Conservation (phyloP, 225 moss, liverwort and hornwort genomes). For the Physcomitrium patens region DNA sequence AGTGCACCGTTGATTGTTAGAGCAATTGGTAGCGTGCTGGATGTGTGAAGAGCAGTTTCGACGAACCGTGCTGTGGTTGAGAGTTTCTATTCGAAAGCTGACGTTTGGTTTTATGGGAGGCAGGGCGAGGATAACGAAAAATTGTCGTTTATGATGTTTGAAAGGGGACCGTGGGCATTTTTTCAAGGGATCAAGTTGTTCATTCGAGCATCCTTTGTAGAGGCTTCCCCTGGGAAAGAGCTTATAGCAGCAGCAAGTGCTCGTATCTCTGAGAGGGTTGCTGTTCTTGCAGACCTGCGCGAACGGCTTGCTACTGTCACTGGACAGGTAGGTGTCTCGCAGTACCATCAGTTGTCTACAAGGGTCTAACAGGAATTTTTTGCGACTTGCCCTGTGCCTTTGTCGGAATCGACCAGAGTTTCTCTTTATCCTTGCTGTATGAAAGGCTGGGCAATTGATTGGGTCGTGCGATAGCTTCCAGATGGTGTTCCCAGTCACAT, state of each 20-base stretch:
- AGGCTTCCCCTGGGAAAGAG: constrained; percentile 63
- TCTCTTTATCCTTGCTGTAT: neutral
- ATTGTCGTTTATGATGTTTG: constrained; percentile 77
- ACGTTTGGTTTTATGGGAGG: constrained; percentile 26
- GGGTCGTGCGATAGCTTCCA: neutral
- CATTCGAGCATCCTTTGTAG: constrained; percentile 66
- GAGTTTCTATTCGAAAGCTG: constrained; percentile 10
- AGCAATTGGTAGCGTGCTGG: neutral
- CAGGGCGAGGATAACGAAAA: constrained; percentile 70
- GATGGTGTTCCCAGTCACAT: constrained; percentile 20
- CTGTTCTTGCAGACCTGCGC: constrained; percentile 74
- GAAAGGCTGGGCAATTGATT: neutral
- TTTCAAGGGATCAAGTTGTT: constrained; percentile 58
- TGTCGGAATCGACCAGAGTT: neutral
- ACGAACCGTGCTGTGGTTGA: neutral
- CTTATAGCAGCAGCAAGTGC: constrained; percentile 56
- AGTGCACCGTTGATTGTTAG: neutral
- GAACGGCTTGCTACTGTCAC: constrained; percentile 75
- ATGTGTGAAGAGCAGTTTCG: neutral
- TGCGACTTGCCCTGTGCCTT: neutral
- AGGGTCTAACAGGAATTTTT: neutral
- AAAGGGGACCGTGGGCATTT: constrained; percentile 90
- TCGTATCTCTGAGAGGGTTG: constrained; percentile 73
- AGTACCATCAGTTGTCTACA: neutral
- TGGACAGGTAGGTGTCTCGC: constrained; percentile 59